Evolutionary conservation across 2,329 filamentous ascomycete genomes (phyloP), one percentile per base, ranked within the genome.

Genomic region (Penicillium sp.): DNA sequence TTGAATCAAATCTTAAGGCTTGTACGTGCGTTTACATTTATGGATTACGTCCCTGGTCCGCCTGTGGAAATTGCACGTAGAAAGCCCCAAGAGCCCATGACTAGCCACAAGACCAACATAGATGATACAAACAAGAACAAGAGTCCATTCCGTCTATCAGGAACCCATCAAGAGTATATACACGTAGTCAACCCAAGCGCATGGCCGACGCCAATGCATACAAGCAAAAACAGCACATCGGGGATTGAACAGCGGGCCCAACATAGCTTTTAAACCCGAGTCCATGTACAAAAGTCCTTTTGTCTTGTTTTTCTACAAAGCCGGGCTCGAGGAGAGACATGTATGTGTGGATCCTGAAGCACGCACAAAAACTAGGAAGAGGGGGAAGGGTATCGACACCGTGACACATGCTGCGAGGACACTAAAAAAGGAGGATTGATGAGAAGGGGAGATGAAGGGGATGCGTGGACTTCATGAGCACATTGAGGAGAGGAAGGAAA

Each of bases 301-400:
- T 18, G 28, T 33, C 16, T 45, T 33, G 36, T 18, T 45, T 45
- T 45, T 31, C 9, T 23, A 16, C 28, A 23, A 12, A 47, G 50
- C 45, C 39, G 38, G 49, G 42, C 16, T 31, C 42, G 21, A 44
- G 36, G 41, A 26, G 16, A 21, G 31, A 47, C 36, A 51, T 49
- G 51, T 49, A 51, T 55, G 38, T 39, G 36, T 38, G 23, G 23
- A 28, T 42, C 21, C 13, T 28, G 23, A 42, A 42, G 41, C 21
- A 42, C 21, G 41, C 23, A 65, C 51, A 28, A 64, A 51, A 62
- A 63, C 65, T 66, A 70, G 65, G 64, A 60, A 61, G 64, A 63
- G 47, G 59, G 60, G 55, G 31, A 63, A 70, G 70, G 70, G 70
- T 73, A 74, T 73, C 70, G 73, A 73, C 70, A 74, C 70, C 70